These are phyloP conservation scores for Citrus medica DNA, from an alignment of 345 rosid species.

Conservation along the genomic window DNA sequence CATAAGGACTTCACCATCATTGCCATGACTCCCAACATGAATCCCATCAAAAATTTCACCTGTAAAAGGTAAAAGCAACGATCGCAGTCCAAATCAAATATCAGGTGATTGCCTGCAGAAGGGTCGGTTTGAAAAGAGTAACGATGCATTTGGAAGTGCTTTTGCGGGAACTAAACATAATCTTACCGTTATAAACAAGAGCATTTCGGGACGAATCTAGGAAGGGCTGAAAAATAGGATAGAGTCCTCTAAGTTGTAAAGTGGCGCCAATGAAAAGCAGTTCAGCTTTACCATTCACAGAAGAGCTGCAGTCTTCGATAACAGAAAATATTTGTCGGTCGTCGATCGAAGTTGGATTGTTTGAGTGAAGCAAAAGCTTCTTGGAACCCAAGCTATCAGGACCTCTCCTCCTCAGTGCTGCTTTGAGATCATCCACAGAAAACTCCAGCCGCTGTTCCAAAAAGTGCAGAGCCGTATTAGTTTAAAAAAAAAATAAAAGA, in stretches of 20 bases:
- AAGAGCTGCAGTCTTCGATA: conserved; percentile 16
- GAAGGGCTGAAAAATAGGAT: conserved; percentile 58
- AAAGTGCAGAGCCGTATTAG: not conserved
- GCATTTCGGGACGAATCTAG: conserved; percentile 52
- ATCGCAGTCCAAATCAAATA: not conserved
- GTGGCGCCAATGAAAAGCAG: conserved; percentile 68
- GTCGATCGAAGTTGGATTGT: conserved; percentile 9
- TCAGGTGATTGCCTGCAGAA: too few relatives aligned
- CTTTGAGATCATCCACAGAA: conserved; percentile 56
- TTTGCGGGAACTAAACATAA: not conserved
- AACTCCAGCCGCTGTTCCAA: conserved; percentile 28
- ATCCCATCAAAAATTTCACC: conserved; percentile 85
- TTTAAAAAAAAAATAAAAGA: not conserved
- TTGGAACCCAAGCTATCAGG: conserved; percentile 64
- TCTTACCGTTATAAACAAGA: conserved; percentile 68
- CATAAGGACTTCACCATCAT: conserved; percentile 67
- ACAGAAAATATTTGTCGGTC: conserved; percentile 17
- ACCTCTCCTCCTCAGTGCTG: conserved; percentile 59
- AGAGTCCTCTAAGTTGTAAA: conserved; percentile 73
- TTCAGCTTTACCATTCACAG: conserved; percentile 27
- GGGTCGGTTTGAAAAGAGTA: not conserved
- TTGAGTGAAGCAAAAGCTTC: conserved; percentile 40
- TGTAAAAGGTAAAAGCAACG: conserved; percentile 13
- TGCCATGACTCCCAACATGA: conserved; percentile 42
- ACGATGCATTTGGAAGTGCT: not conserved